A percentile compares a stretch with the other conserved stretches of the same genome.
Conservation (phyloP, 1,284 basidiomycete species). For the Ceratobasidium sp. region DNA sequence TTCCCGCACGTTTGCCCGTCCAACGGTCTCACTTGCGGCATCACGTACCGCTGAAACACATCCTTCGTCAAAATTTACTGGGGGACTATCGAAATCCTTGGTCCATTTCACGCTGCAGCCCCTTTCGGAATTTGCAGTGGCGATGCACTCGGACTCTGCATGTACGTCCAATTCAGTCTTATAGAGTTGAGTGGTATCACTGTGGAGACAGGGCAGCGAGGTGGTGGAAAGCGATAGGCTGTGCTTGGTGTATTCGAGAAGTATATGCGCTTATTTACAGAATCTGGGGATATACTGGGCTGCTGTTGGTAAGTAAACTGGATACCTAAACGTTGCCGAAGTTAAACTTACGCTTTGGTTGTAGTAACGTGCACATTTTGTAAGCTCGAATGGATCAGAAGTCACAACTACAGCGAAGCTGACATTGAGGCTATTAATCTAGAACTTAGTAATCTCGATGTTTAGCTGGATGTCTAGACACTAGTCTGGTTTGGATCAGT, state of each 20-base stretch:
- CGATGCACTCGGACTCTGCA: constrained; percentile 45
- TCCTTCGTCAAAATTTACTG: constrained; percentile 49
- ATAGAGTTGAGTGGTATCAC: constrained; percentile 44
- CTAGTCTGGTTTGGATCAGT: neutral
- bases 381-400: constrained; percentile 13
- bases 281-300: constrained; percentile 22
- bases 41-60: constrained; percentile 49
- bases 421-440: neutral
- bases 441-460: neutral
- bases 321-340: neutral
- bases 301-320: constrained; percentile 4
- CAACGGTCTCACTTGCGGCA: constrained; percentile 48
- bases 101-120: constrained; percentile 48
- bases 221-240: no score
- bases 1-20: constrained; percentile 38
- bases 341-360: neutral
- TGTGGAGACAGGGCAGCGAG: no score
- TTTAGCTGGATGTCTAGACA: neutral
- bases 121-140: constrained; percentile 31
- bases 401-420: neutral
- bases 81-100: constrained; percentile 49
- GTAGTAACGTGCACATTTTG: constrained; percentile 13
- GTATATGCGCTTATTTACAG: constrained; percentile 29
- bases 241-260: constrained; percentile 8
- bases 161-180: constrained; percentile 48